Percentiles rank a stretch among this genome's conserved stretches.
Conservation (phyloP, 257 asterid species). For the Jacaranda copaia region DNA sequence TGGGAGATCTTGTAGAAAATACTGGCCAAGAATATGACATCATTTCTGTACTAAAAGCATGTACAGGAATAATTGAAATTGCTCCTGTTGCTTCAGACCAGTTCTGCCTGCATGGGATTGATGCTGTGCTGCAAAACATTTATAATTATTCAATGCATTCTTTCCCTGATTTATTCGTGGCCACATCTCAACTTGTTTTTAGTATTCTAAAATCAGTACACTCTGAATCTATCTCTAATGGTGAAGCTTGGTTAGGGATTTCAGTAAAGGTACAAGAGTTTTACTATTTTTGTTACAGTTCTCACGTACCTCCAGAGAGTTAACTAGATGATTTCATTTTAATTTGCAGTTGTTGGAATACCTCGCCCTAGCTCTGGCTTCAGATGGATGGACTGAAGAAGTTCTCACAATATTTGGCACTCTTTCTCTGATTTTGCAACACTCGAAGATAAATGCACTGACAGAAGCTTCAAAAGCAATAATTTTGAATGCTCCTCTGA, state of each 20-base stretch:
- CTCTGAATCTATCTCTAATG: slow-evolving; percentile 60
- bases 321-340: slow-evolving; percentile 22
- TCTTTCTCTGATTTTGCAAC: slow-evolving; percentile 77
- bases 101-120: slow-evolving; percentile 74
- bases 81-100: slow-evolving; percentile 80
- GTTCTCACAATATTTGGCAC: slow-evolving; percentile 58
- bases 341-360: slow-evolving; percentile 64
- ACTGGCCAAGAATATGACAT: slow-evolving; percentile 58
- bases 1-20: slow-evolving; percentile 66
- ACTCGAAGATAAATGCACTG: slow-evolving; percentile 67
- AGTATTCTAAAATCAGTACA: slow-evolving; percentile 60
- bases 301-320: slow-evolving; percentile 20
- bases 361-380: slow-evolving; percentile 52
- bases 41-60: slow-evolving; percentile 59
- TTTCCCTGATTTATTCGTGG: slow-evolving; percentile 56
- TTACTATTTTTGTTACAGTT: not conserved
- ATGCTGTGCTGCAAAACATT: slow-evolving; percentile 55
- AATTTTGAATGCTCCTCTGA: slow-evolving; percentile 65
- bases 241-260: slow-evolving; percentile 76
- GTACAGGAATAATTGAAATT: slow-evolving; percentile 59
- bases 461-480: slow-evolving; percentile 79
- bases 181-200: slow-evolving; percentile 58
- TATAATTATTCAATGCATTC: slow-evolving; percentile 46
- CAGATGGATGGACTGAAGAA: slow-evolving; percentile 70
- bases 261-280: slow-evolving; percentile 57